Conservation (phyloP, 306 rosid species). For the Cucurbita pepo region DNA sequence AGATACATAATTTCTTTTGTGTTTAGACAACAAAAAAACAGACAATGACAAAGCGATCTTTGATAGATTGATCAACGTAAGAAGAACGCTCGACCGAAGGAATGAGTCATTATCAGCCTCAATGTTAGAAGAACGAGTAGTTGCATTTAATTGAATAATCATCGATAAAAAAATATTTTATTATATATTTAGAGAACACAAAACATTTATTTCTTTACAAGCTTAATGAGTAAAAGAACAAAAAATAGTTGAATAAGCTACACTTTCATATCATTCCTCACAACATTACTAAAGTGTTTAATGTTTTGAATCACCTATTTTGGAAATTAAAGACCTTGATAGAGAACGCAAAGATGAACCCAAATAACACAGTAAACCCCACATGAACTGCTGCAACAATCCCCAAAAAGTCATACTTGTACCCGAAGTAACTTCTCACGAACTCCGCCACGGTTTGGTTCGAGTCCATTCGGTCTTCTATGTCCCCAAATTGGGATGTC, state of each 20-base stretch:
- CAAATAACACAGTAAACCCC: slow-evolving; percentile 19
- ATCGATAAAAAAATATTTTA: background rate
- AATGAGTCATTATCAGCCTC: too few relatives aligned
- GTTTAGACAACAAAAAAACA: too few relatives aligned
- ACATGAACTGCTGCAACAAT: slow-evolving; percentile 15
- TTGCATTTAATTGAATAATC: too few relatives aligned
- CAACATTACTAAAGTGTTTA: background rate
- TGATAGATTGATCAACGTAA: too few relatives aligned
- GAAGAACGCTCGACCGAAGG: too few relatives aligned
- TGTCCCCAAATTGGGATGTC: slow-evolving; percentile 19
- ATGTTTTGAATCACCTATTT: background rate
- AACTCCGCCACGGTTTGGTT: slow-evolving; percentile 14
- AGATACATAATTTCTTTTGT: too few relatives aligned
- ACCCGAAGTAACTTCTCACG: slow-evolving; percentile 15
- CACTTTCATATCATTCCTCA: background rate
- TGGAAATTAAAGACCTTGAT: slow-evolving; percentile 26
- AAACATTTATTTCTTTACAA: background rate
- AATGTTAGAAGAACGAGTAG: too few relatives aligned
- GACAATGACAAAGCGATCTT: too few relatives aligned
- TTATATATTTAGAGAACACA: background rate
- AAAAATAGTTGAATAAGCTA: background rate
- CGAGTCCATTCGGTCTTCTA: background rate
- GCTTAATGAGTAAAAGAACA: background rate
- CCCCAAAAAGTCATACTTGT: slow-evolving; percentile 9
- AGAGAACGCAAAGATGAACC: slow-evolving; percentile 20